Evolutionary conservation across 2,329 filamentous ascomycete species (phyloP).

Genomic region (Aspergillus quadrilineatus): DNA sequence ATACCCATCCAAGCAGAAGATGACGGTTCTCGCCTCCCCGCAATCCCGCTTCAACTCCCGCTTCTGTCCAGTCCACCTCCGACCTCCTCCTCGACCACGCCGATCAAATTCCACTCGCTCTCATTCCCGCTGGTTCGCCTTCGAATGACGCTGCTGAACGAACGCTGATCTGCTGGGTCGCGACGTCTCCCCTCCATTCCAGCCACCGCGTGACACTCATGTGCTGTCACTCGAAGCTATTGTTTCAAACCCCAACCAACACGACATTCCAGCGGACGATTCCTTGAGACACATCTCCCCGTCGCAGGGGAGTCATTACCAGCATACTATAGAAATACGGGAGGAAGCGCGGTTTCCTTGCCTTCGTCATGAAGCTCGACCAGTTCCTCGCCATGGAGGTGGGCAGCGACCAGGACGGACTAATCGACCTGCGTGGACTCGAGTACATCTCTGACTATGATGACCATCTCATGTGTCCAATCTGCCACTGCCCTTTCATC

Average conservation of each 20-base stretch:
- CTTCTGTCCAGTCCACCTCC: not conserved
- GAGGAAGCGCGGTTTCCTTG: not conserved
- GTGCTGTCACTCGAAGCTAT: conserved; percentile 21
- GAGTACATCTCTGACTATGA: conserved; percentile 59
- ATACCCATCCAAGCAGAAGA: not conserved
- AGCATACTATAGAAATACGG: not conserved
- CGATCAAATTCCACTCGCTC: conserved; percentile 16
- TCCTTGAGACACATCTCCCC: conserved; percentile 13
- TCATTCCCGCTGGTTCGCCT: conserved; percentile 10
- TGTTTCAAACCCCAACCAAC: conserved; percentile 23
- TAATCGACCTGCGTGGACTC: conserved; percentile 56
- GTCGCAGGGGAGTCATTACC: not conserved
- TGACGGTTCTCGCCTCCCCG: conserved; percentile 1
- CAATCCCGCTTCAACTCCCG: conserved; percentile 3
- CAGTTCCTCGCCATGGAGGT: conserved; percentile 34
- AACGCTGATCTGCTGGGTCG: not conserved
- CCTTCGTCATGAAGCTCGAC: conserved; percentile 30
- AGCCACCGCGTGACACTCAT: conserved; percentile 24
- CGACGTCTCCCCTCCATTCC: conserved; percentile 8
- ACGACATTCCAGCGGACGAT: conserved; percentile 19
- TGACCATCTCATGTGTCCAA: conserved; percentile 62
- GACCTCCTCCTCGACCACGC: conserved; percentile 7
- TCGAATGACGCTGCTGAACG: conserved; percentile 7
- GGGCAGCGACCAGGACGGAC: conserved; percentile 28
- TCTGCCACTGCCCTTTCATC: conserved; percentile 63